Base-by-base conservation (phyloP, 805 yeast genomes). In the Pichia phayaonensis region DNA sequence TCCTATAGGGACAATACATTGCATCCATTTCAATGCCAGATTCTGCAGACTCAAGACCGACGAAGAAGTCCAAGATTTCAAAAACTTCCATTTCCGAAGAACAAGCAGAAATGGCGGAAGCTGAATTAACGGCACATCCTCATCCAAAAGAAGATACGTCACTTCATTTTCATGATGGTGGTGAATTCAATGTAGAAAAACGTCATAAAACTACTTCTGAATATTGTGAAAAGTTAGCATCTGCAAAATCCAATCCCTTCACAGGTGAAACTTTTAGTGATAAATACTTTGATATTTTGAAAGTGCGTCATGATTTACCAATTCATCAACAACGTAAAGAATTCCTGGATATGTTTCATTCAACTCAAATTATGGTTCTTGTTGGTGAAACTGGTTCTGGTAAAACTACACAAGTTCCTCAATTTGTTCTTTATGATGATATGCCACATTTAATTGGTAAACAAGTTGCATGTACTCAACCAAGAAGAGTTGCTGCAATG, bases 361-460 rank as follows among this genome's bases (percentile, higher is more conserved):
- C 77, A 21, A 82, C 92, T 39, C 99, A 92, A 70, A 86, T 92
- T 64, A 86, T 94, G 95, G 98, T 92, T 38, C 89, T 94, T 68
- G 98, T 94, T 47, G 99, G 99, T 74, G 99, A 92, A 67, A 92
- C 99, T 6, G 99, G 99, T 72, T 89, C 97, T 29, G 99, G 99
- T 79, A 92, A 92, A 69, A 92, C 98, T 24, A 92, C 99, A 0
- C 99, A 92, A 72, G 90, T 92, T 56, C 98, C 99, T 3, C 99
- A 92, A 70, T 94, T 90, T 69, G 97, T 92, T 22, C 72, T 84
- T 46, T 89, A 80, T 61, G 97, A 94, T 65, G 98, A 90, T 59
- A 78, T 92, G 77, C 96, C 97, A 18, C 96, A 89, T 61, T 72
- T 89, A 57, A 71, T 72, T 47, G 90, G 92, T 6, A 82, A 82